Evolutionary conservation across 805 yeast genomes (phyloP).

Genomic region (Candida ficus): DNA sequence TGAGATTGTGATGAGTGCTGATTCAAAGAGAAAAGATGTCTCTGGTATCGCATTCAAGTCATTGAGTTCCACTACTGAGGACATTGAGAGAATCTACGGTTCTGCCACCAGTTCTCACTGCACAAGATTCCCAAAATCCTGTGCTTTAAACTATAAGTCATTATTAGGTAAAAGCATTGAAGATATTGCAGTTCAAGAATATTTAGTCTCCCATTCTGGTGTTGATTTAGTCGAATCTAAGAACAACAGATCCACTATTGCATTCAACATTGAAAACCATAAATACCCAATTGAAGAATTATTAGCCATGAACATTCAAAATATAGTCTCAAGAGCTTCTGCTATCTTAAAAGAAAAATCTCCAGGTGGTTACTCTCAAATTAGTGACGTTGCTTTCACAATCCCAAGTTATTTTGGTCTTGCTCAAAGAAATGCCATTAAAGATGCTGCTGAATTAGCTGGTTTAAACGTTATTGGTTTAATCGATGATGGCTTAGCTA

Average conservation of each 20-base stretch:
- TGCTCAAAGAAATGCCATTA: slow-evolving; percentile 62
- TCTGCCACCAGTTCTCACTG: slow-evolving; percentile 65
- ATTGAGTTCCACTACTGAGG: slow-evolving; percentile 33
- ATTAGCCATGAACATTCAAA: slow-evolving; percentile 74
- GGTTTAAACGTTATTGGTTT: slow-evolving; percentile 60
- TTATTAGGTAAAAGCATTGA: slow-evolving; percentile 61
- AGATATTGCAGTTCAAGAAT: slow-evolving; percentile 42
- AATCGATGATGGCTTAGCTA: slow-evolving; percentile 90
- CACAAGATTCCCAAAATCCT: slow-evolving; percentile 66
- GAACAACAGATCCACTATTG: slow-evolving; percentile 47
- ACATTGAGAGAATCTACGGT: slow-evolving; percentile 72
- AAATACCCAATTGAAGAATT: slow-evolving; percentile 68
- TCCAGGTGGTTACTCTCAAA: slow-evolving; percentile 41
- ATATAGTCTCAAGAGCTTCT: slow-evolving; percentile 61
- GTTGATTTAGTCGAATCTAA: slow-evolving; percentile 37
- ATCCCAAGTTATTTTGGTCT: slow-evolving; percentile 69
- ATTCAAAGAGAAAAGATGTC: slow-evolving; percentile 85
- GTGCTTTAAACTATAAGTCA: slow-evolving; percentile 63
- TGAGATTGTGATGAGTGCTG: slow-evolving; percentile 84
- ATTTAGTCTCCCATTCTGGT: slow-evolving; percentile 56
- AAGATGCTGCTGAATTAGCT: slow-evolving; percentile 69
- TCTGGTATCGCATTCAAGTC: slow-evolving; percentile 67
- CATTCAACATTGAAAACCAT: slow-evolving; percentile 46
- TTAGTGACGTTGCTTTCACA: slow-evolving; percentile 67
- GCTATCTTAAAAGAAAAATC: slow-evolving; percentile 49